A percentile compares a stretch with the other conserved stretches of the same genome.
phyloP scores from a whole-genome alignment of 2,329 filamentous ascomycete species.

The Alternaria panax region DNA sequence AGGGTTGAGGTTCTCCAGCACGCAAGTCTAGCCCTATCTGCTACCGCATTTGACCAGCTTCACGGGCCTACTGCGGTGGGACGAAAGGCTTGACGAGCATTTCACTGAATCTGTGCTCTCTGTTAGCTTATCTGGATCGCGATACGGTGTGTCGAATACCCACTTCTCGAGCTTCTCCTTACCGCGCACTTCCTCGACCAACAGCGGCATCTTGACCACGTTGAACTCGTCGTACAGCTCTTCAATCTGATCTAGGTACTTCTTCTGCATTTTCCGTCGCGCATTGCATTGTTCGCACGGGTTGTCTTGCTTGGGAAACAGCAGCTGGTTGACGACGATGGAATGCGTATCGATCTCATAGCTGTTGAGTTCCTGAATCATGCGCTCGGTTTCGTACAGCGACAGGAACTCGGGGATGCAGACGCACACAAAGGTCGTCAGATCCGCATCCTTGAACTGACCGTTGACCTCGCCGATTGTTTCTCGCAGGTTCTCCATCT shows the following conservation, averaged over 20 bases:
- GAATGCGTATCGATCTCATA: slow-evolving; percentile 96
- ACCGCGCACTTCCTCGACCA: slow-evolving; percentile 94
- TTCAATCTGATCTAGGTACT: slow-evolving; percentile 98
- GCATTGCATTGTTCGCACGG: slow-evolving; percentile 95
- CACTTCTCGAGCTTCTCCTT: slow-evolving; percentile 88
- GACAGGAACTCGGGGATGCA: slow-evolving; percentile 97
- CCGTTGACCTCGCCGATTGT: slow-evolving; percentile 96
- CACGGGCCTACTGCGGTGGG: slow-evolving; percentile 60
- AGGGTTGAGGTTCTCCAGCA: neutral
- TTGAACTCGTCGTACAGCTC: slow-evolving; percentile 99
- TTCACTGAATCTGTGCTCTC: slow-evolving; percentile 69
- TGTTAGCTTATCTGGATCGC: slow-evolving; percentile 14
- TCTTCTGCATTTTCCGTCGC: slow-evolving; percentile 97
- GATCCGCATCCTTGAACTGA: slow-evolving; percentile 95
- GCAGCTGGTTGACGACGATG: slow-evolving; percentile 97
- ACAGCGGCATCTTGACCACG: slow-evolving; percentile 95
- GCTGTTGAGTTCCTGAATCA: slow-evolving; percentile 96
- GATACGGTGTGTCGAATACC: slow-evolving; percentile 25
- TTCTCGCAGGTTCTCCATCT: slow-evolving; percentile 90
- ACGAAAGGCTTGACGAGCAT: slow-evolving; percentile 81
- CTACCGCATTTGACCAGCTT: neutral
- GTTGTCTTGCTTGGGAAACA: slow-evolving; percentile 87
- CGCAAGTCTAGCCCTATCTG: neutral
- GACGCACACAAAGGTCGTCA: slow-evolving; percentile 97
- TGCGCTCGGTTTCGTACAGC: slow-evolving; percentile 97